These are phyloP conservation scores for Saccharomyces hybrid DNA, from an alignment of 1,139 yeast genomes.

Conservation along the genomic window DNA sequence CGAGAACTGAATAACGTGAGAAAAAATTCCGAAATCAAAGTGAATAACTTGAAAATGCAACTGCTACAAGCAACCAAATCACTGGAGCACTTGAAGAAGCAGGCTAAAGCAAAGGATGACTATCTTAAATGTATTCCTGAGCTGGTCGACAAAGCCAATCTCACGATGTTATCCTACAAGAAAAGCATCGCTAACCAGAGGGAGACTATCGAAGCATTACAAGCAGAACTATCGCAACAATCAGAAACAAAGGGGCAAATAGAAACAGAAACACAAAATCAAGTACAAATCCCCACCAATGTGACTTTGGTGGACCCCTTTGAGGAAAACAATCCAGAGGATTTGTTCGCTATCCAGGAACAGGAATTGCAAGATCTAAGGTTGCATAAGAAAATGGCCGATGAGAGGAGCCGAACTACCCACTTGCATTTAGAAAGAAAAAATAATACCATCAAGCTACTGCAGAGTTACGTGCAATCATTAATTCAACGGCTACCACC, in stretches of 20 bases:
- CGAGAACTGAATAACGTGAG: background rate
- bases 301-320: background rate
- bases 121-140: background rate
- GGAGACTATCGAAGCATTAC: background rate
- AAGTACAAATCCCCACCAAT: background rate
- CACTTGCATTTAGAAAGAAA: background rate
- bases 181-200: background rate
- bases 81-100: background rate
- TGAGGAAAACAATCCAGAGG: background rate
- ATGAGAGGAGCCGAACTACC: background rate
- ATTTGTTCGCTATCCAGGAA: background rate
- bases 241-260: background rate
- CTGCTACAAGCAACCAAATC: background rate
- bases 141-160: background rate
- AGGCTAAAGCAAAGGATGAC: background rate
- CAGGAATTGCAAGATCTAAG: background rate
- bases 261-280: background rate
- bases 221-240: background rate
- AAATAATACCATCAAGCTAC: background rate
- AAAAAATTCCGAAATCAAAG: background rate
- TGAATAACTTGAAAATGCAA: background rate
- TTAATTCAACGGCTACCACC: background rate
- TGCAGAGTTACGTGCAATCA: background rate
- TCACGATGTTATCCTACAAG: background rate
- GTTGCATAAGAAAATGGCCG: background rate